Percentiles rank a stretch among this genome's conserved stretches.
phyloP scores from a whole-genome alignment of 164 flowering plant genomes.

The Tinospora cordifolia region DNA sequence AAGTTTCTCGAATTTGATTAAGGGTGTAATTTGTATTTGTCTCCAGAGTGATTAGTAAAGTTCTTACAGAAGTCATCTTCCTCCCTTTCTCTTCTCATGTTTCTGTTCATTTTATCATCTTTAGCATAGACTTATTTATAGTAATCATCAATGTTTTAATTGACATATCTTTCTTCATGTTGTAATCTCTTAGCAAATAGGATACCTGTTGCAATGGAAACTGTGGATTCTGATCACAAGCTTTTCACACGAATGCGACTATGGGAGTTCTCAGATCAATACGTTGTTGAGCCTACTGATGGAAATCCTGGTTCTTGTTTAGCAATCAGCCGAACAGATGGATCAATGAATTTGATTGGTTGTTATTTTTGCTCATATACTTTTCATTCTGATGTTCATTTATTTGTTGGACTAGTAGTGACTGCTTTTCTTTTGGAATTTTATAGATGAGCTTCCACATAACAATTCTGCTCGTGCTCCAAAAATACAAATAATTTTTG shows the following conservation, averaged over 20 bases:
- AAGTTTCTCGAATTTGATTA: too few species aligned
- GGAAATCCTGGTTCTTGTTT: constrained; percentile 55
- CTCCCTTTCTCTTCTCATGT: neutral
- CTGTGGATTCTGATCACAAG: constrained; percentile 51
- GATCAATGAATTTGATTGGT: constrained; percentile 73
- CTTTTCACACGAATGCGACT: constrained; percentile 65
- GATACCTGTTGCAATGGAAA: constrained; percentile 46
- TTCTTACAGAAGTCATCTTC: too few species aligned
- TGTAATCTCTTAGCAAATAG: constrained; percentile 13
- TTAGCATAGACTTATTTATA: neutral
- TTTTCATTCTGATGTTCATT: neutral
- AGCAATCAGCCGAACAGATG: constrained; percentile 65
- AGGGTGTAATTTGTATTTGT: too few species aligned
- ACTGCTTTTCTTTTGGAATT: neutral
- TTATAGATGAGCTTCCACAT: constrained; percentile 56
- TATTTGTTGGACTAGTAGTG: neutral
- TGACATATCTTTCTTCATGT: neutral
- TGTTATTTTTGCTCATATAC: constrained; percentile 12
- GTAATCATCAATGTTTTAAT: neutral
- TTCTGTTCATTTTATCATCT: neutral
- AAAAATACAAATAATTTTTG: constrained; percentile 65
- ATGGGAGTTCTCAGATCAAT: constrained; percentile 91
- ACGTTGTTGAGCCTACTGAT: constrained; percentile 84
- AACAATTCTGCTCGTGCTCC: constrained; percentile 53
- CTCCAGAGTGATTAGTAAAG: too few species aligned